Conservation (phyloP, 1,284 basidiomycete species). For the Coriolopsis trogii region DNA sequence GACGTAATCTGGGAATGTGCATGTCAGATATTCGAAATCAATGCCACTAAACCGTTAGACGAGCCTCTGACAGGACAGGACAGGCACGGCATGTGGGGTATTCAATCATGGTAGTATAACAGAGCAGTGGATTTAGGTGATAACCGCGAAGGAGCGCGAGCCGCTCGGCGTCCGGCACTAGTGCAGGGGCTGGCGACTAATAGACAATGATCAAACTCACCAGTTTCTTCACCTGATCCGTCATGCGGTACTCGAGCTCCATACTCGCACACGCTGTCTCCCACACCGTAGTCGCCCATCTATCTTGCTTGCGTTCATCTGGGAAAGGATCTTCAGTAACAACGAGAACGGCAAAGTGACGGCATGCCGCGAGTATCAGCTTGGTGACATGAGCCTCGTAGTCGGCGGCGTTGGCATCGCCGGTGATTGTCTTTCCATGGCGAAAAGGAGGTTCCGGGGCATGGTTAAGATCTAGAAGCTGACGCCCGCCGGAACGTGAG, state of each 20-base stretch:
- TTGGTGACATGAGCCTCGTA: conserved; percentile 1
- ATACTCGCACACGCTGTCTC: background rate
- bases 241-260: background rate
- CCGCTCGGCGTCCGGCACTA: too few species aligned
- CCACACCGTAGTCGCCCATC: conserved; percentile 3
- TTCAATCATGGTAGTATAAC: too few species aligned
- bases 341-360: conserved; percentile 4
- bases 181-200: too few species aligned
- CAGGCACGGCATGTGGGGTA: too few species aligned
- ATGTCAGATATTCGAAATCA: background rate
- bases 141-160: too few species aligned
- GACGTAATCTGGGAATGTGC: background rate
- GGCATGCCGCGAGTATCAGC: conserved; percentile 1
- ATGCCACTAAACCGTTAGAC: background rate
- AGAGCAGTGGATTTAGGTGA: too few species aligned
- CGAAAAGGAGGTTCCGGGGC: conserved; percentile 11
- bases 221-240: too few species aligned
- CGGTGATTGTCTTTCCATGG: background rate
- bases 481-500: too few species aligned
- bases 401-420: conserved; percentile 1
- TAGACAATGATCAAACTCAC: too few species aligned
- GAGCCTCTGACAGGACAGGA: too few species aligned
- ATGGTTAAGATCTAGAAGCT: too few species aligned
- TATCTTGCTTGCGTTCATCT: background rate
- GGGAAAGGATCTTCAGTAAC: conserved; percentile 9